These are phyloP conservation scores for Zygosaccharomyces lentus DNA, from an alignment of 805 yeast genomes.

Conservation along the genomic window DNA sequence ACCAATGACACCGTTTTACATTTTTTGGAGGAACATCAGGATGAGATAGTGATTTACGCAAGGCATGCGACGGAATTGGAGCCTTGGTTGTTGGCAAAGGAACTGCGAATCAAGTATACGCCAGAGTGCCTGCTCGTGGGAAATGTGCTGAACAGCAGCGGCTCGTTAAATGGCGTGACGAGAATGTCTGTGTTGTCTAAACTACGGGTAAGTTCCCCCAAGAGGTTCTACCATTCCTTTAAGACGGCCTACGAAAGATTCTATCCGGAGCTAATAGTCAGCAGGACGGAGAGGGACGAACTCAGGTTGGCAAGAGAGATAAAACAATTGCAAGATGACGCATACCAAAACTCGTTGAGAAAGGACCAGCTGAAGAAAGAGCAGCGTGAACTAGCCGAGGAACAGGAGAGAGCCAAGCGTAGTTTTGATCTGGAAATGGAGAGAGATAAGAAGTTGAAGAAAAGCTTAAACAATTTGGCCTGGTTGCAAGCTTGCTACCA, in stretches of 20 bases:
- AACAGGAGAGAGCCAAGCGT: conserved; percentile 9
- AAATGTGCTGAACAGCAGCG: conserved; percentile 49
- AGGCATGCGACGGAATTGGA: conserved; percentile 63
- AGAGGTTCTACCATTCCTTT: conserved; percentile 36
- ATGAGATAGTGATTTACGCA: conserved; percentile 55
- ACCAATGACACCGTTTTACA: conserved; percentile 43
- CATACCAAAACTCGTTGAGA: conserved; percentile 56
- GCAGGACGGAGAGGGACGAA: conserved; percentile 58
- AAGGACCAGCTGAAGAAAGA: conserved; percentile 53
- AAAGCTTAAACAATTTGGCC: conserved; percentile 19
- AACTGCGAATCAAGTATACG: conserved; percentile 47
- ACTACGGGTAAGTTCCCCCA: conserved; percentile 30
- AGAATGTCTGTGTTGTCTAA: conserved; percentile 36
- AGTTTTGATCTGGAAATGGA: conserved; percentile 12
- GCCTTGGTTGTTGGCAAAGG: conserved; percentile 59
- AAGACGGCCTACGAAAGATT: conserved; percentile 47
- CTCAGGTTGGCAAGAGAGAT: conserved; percentile 53
- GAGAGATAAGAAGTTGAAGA: conserved; percentile 13
- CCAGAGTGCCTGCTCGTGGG: conserved; percentile 54
- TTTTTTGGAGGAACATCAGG: conserved; percentile 32
- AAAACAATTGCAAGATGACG: conserved; percentile 61
- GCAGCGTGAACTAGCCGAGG: conserved; percentile 35
- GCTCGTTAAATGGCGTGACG: conserved; percentile 29
- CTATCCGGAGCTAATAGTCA: conserved; percentile 56
- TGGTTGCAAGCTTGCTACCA: conserved; percentile 25